A percentile compares a stretch with the other conserved stretches of the same genome.
phyloP scores from a whole-genome alignment of 139 green algal species.

The Coelastrella sp. region DNA sequence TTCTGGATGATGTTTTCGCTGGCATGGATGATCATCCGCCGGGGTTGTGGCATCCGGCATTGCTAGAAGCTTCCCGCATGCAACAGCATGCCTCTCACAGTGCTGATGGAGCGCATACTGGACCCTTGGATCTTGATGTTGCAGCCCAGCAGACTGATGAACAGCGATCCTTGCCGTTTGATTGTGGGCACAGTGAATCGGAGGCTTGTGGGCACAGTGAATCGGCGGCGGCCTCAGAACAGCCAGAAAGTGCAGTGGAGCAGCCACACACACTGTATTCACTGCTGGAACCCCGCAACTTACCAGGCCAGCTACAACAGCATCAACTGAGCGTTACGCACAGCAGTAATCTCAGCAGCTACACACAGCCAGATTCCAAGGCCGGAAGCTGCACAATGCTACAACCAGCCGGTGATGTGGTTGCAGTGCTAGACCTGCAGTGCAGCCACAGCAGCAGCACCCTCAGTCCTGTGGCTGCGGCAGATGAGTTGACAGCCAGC shows the following conservation, averaged over 20 bases:
- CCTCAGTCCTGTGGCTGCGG: background rate
- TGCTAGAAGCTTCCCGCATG: background rate
- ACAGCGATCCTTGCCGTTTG: no score
- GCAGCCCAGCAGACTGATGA: no score
- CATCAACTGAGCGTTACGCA: no score
- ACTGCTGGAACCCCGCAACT: background rate
- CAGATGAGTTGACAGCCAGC: background rate
- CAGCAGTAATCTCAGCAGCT: background rate
- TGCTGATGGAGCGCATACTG: no score
- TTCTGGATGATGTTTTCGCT: slow-evolving; percentile 34
- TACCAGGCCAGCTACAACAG: background rate
- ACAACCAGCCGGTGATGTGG: background rate
- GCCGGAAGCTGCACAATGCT: background rate
- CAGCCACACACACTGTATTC: background rate
- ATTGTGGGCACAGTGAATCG: no score
- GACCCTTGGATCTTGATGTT: no score
- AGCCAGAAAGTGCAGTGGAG: no score
- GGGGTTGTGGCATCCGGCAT: background rate
- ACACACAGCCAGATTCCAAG: no score
- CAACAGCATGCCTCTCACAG: background rate
- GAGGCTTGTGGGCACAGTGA: no score
- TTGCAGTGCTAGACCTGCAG: background rate
- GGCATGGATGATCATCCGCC: background rate
- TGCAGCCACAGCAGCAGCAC: slow-evolving; percentile 19
- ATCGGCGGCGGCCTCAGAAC: no score